Conservation (phyloP, 805 yeast genomes). For the Candida qinlingensis region DNA sequence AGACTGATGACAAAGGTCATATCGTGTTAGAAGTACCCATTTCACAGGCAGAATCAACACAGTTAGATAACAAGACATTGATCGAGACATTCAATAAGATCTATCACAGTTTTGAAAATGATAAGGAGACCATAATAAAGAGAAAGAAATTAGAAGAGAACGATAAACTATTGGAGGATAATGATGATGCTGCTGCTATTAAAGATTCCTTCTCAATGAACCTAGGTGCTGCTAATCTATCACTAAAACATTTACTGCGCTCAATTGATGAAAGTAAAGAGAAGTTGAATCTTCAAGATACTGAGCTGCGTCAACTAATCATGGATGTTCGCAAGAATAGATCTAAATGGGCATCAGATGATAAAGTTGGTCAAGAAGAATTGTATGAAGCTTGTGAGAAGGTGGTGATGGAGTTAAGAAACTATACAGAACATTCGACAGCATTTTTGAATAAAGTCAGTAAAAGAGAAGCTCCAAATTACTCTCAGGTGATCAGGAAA, state of each 20-base stretch:
- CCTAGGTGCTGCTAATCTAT: conserved; percentile 69
- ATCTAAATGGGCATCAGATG: conserved; percentile 97
- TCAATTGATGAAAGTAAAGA: conserved; percentile 78
- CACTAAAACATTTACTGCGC: conserved; percentile 73
- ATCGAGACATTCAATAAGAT: conserved; percentile 65
- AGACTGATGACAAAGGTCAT: conserved; percentile 19
- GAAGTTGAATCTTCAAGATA: conserved; percentile 67
- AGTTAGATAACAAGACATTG: conserved; percentile 28
- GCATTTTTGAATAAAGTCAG: conserved; percentile 95
- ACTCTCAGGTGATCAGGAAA: conserved; percentile 78
- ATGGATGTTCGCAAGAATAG: conserved; percentile 92
- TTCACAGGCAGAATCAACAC: conserved; percentile 28
- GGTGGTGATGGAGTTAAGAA: conserved; percentile 83
- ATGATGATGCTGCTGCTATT: conserved; percentile 10
- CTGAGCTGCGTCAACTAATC: conserved; percentile 76
- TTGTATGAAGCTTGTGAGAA: conserved; percentile 96
- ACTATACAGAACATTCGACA: conserved; percentile 93
- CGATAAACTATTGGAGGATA: conserved; percentile 53
- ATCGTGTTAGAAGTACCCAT: conserved; percentile 30
- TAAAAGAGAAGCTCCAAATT: conserved; percentile 96
- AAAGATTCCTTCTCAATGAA: conserved; percentile 34
- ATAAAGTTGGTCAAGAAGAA: conserved; percentile 94
- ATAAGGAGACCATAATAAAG: conserved; percentile 66
- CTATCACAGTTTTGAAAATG: conserved; percentile 74
- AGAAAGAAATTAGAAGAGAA: conserved; percentile 75